Evolutionary conservation across 805 yeast species (phyloP).

Genomic region (Wickerhamomyces bovis): DNA sequence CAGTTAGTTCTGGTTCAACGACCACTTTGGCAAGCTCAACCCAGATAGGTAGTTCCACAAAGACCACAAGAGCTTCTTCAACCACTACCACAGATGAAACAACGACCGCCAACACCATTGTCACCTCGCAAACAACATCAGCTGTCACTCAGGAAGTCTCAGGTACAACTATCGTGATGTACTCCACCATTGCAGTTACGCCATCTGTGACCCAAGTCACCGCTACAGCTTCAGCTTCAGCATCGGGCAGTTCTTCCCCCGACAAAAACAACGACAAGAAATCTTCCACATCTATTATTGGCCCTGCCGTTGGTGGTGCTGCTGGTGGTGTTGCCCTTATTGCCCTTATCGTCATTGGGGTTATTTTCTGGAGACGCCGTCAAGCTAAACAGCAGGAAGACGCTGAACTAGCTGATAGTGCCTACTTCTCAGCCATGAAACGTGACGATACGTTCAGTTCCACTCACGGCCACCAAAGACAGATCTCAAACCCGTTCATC

Average conservation of each 20-base stretch:
- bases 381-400: slow-evolving; percentile 29
- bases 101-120: slow-evolving; percentile 15
- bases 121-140: slow-evolving; percentile 20
- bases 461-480: slow-evolving; percentile 21
- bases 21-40: not conserved
- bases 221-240: slow-evolving; percentile 21
- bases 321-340: slow-evolving; percentile 51
- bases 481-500: slow-evolving; percentile 54
- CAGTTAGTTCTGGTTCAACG: slow-evolving; percentile 1
- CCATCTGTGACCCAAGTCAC: slow-evolving; percentile 12
- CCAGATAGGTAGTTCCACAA: not conserved
- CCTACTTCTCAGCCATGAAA: slow-evolving; percentile 51
- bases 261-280: slow-evolving; percentile 15
- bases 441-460: slow-evolving; percentile 29
- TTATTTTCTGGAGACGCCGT: slow-evolving; percentile 34
- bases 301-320: slow-evolving; percentile 61
- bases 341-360: slow-evolving; percentile 32
- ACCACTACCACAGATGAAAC: slow-evolving; percentile 19
- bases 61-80: slow-evolving; percentile 18
- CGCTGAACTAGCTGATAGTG: slow-evolving; percentile 48
- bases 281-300: slow-evolving; percentile 28
- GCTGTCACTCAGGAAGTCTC: slow-evolving; percentile 14
- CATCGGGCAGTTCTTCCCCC: slow-evolving; percentile 10
- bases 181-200: slow-evolving; percentile 16
- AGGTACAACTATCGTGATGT: slow-evolving; percentile 17